Evolutionary conservation across 2,329 filamentous ascomycete species (phyloP), one percentile per base, ranked within the genome.

Genomic region (Aspergillus niger): DNA sequence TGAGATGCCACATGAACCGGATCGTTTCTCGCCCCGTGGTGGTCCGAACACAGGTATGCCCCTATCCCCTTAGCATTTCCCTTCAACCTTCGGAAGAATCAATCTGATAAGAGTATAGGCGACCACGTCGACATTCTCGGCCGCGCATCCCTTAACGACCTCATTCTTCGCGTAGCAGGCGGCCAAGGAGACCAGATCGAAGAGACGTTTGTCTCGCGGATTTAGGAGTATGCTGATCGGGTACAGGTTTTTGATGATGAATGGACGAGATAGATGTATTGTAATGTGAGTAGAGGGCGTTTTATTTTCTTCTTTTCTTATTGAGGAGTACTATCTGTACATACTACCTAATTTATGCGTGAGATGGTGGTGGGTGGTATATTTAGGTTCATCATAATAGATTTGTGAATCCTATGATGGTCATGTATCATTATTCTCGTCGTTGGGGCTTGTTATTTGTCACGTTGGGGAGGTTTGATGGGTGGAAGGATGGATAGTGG

Each of bases 71-170:
- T 32, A n/a, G 2, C 55, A 13, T 28, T 1, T 30, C 11, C 20
- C 11, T 48, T n/a, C 36, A 43, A 17, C 38, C 17, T 10, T 38
- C 4, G 8, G 1, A n/a, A 26, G 41, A 26, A 15, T 20, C 15
- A 52, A 48, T 55, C 59, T 53, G 53, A 49, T 8, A 11, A 17
- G 52, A 54, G 55, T 62, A 87, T 84, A 63, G 93, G 92, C 13
- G 95, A 99, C 72, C 95, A 99, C 72, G 95, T 99, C 54, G 95
- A 99, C 73, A 99, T 99, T 60, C 82, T 99, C 2, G 95, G 95
- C 1, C 83, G 95, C 30, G 88, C 92, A 67, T 92, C 87, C 32
- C 82, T 99, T 26, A 99, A 99, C 70, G 95, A 99, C 76, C 80
- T 98, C 53, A 89, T 99, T 51, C 77, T 99, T 61, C 84, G 88